These are phyloP conservation scores for Neopestalotiopsis clavispora DNA, from an alignment of 2,329 filamentous ascomycete species.

Conservation along the genomic window DNA sequence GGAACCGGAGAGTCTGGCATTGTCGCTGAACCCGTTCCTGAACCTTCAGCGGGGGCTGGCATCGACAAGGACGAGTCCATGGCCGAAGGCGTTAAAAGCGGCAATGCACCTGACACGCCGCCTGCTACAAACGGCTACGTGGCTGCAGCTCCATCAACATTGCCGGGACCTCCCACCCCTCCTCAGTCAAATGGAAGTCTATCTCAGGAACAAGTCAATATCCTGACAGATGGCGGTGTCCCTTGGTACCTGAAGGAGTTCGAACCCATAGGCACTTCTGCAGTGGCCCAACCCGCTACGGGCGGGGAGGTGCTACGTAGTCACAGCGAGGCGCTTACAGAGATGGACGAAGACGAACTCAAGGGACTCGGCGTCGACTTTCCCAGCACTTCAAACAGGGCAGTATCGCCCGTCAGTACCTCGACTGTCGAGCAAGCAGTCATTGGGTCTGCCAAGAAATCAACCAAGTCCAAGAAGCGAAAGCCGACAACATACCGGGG, in stretches of 20 bases:
- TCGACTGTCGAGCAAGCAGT: constrained; percentile 4
- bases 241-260: constrained; percentile 89
- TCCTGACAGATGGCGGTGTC: constrained; percentile 74
- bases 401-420: constrained; percentile 36
- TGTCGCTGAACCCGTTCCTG: constrained; percentile 28
- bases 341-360: constrained; percentile 90
- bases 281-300: constrained; percentile 76
- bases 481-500: constrained; percentile 21
- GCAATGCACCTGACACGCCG: constrained; percentile 45
- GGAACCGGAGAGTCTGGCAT: constrained; percentile 31
- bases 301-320: constrained; percentile 69
- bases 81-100: constrained; percentile 33
- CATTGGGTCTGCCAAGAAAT: constrained; percentile 18
- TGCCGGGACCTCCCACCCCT: constrained; percentile 64
- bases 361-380: constrained; percentile 68
- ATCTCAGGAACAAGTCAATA: constrained; percentile 51
- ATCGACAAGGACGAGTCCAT: constrained; percentile 22
- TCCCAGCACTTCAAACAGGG: constrained; percentile 49
- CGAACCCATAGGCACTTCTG: constrained; percentile 78
- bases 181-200: constrained; percentile 68
- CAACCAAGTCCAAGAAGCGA: constrained; percentile 17
- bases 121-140: constrained; percentile 55
- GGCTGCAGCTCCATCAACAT: constrained; percentile 35
- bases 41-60: not conserved
- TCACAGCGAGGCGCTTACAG: constrained; percentile 87